phyloP scores from a whole-genome alignment of 1,284 basidiomycete species.

The Apiotrichum sp. region DNA sequence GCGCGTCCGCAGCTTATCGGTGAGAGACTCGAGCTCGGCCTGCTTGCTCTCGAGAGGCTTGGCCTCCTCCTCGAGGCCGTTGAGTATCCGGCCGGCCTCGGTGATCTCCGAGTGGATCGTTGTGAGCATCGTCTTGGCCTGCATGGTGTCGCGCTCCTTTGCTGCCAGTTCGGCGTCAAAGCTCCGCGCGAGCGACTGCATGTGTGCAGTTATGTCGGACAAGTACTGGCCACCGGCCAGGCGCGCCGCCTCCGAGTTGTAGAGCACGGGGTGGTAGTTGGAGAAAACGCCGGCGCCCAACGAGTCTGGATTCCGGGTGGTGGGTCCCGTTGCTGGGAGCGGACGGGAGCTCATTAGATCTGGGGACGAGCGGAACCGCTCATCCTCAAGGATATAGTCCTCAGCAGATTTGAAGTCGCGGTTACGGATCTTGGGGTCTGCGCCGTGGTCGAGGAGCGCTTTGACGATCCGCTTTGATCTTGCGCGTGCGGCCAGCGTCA shows the following conservation, averaged over 20 bases:
- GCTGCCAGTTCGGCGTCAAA: conserved; percentile 89
- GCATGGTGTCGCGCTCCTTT: conserved; percentile 84
- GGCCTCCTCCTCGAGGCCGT: conserved; percentile 60
- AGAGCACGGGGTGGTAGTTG: conserved; percentile 57
- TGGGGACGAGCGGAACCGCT: conserved; percentile 89
- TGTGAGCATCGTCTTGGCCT: conserved; percentile 78
- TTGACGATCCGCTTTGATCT: conserved; percentile 95
- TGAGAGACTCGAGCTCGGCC: conserved; percentile 58
- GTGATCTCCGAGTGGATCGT: conserved; percentile 89
- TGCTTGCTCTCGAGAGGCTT: conserved; percentile 63
- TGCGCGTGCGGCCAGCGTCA: conserved; percentile 94
- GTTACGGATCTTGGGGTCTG: conserved; percentile 92
- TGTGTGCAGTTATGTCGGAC: conserved; percentile 75
- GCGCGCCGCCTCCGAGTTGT: conserved; percentile 81
- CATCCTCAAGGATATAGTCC: conserved; percentile 98
- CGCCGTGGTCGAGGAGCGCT: conserved; percentile 91
- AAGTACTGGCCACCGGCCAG: conserved; percentile 77
- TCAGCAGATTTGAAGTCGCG: conserved; percentile 95
- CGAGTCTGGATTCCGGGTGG: conserved; percentile 9
- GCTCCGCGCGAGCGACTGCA: conserved; percentile 82
- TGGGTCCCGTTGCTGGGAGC: background rate
- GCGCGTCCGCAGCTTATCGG: conserved; percentile 62
- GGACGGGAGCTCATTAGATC: conserved; percentile 14
- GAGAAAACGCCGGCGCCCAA: conserved; percentile 17
- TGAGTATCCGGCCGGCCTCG: conserved; percentile 72